A percentile compares a stretch with the other conserved stretches of the same genome.
Conservation (phyloP, 441 rosid species). For the Pelargonium myrrhifolium region DNA sequence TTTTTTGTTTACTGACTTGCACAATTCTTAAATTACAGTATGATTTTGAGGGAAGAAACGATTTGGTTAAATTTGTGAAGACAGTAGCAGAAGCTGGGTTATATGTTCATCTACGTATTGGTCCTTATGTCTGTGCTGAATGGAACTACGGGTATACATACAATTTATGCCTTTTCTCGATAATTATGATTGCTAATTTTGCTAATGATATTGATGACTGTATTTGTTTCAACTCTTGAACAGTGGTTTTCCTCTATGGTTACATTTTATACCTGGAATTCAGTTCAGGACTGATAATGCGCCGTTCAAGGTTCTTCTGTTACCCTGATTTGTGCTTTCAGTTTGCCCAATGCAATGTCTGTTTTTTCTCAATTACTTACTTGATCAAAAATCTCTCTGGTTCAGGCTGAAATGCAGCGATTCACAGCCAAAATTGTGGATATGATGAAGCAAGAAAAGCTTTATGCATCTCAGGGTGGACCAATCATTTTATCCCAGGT, state of each 20-base stretch:
- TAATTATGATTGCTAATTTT: background rate
- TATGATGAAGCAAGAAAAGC: constrained; percentile 57
- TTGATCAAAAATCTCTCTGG: constrained; percentile 3
- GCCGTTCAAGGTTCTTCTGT: constrained; percentile 47
- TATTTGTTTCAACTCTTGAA: constrained; percentile 8
- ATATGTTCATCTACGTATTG: constrained; percentile 61
- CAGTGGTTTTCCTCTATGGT: constrained; percentile 75
- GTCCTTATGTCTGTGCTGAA: constrained; percentile 72
- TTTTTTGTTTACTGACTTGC: background rate
- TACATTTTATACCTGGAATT: constrained; percentile 57
- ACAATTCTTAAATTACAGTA: constrained; percentile 29
- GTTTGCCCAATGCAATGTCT: background rate
- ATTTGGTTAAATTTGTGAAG: constrained; percentile 61
- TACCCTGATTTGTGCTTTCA: background rate
- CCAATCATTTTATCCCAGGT: constrained; percentile 73
- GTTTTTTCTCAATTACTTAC: background rate
- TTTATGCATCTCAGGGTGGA: constrained; percentile 73
- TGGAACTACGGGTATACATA: constrained; percentile 61
- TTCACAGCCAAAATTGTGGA: constrained; percentile 59
- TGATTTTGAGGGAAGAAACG: constrained; percentile 61
- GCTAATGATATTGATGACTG: background rate
- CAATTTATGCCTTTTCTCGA: background rate
- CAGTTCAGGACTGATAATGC: constrained; percentile 57
- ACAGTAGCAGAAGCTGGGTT: constrained; percentile 60
- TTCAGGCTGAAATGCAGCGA: constrained; percentile 64